phyloP scores from a whole-genome alignment of 176 grass and related monocot genomes.

The Carex littledalei region DNA sequence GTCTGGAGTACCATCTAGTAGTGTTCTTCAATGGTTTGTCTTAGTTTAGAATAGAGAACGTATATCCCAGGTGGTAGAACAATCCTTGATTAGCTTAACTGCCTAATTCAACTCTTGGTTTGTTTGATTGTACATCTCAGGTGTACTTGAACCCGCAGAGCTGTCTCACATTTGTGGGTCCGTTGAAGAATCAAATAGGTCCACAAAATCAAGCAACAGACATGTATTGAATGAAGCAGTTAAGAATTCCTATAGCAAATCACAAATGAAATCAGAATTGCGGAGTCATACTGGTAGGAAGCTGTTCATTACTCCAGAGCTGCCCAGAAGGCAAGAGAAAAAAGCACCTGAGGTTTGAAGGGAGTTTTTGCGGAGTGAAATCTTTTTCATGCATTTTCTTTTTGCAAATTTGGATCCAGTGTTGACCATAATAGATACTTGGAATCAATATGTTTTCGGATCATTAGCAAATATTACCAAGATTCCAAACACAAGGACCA shows the following conservation, averaged over 20 bases:
- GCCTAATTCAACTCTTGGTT: background rate
- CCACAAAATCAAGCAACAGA: conserved; percentile 26
- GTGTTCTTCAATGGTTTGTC: background rate
- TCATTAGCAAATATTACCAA: background rate
- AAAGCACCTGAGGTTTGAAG: conserved; percentile 28
- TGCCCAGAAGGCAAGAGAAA: conserved; percentile 20
- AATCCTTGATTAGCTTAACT: background rate
- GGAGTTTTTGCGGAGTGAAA: background rate
- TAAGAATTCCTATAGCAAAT: conserved; percentile 31
- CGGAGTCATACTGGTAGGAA: conserved; percentile 39
- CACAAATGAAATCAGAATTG: conserved; percentile 17
- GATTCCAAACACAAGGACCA: background rate
- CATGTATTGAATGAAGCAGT: conserved; percentile 11
- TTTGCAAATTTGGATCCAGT: background rate
- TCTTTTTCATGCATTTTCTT: background rate
- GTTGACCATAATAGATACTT: background rate
- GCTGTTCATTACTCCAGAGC: conserved; percentile 43
- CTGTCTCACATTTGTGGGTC: conserved; percentile 69
- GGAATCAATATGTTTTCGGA: background rate
- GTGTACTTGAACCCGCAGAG: conserved; percentile 69
- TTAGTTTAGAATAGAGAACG: background rate
- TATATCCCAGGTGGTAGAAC: background rate
- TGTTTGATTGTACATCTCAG: conserved; percentile 28
- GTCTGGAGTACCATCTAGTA: background rate
- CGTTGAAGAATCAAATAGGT: conserved; percentile 18